These are phyloP conservation scores for Gossypium trilobum DNA, from an alignment of 441 rosid genomes.

Conservation along the genomic window DNA sequence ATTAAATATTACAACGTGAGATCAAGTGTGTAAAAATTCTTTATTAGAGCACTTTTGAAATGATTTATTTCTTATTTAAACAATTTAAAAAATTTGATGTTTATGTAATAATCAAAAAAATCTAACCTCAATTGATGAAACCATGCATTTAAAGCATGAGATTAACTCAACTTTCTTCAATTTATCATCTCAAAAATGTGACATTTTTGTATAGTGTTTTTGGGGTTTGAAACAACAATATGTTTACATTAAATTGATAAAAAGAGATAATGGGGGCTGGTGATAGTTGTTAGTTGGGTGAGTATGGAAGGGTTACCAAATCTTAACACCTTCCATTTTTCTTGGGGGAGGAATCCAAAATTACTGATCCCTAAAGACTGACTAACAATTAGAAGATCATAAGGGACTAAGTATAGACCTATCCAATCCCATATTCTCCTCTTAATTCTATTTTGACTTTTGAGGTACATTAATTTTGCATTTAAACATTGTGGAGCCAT, in stretches of 20 bases:
- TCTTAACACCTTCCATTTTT: constrained; percentile 24
- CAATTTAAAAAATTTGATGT: too few relatives aligned
- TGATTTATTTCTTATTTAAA: too few relatives aligned
- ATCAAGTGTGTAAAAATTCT: too few relatives aligned
- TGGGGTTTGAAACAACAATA: not conserved
- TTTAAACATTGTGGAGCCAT: not conserved
- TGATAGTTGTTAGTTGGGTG: constrained; percentile 16
- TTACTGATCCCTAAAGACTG: not conserved
- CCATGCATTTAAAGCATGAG: not conserved
- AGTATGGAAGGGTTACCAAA: constrained; percentile 30
- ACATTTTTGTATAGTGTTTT: not conserved
- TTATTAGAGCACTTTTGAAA: too few relatives aligned
- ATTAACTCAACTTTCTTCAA: constrained; percentile 5
- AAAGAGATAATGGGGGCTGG: constrained; percentile 8
- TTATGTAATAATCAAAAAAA: too few relatives aligned
- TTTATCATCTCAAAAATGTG: constrained; percentile 3
- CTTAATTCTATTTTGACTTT: not conserved
- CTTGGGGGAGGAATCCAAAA: constrained; percentile 39
- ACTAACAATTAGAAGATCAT: not conserved
- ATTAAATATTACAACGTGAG: too few relatives aligned
- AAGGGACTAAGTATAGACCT: not conserved
- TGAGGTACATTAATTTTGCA: not conserved
- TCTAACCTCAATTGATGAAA: not conserved
- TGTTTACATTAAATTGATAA: not conserved
- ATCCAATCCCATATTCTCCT: not conserved